Evolutionary conservation across 805 yeast genomes (phyloP).

Genomic region (Barnettozyma wickerhamii): DNA sequence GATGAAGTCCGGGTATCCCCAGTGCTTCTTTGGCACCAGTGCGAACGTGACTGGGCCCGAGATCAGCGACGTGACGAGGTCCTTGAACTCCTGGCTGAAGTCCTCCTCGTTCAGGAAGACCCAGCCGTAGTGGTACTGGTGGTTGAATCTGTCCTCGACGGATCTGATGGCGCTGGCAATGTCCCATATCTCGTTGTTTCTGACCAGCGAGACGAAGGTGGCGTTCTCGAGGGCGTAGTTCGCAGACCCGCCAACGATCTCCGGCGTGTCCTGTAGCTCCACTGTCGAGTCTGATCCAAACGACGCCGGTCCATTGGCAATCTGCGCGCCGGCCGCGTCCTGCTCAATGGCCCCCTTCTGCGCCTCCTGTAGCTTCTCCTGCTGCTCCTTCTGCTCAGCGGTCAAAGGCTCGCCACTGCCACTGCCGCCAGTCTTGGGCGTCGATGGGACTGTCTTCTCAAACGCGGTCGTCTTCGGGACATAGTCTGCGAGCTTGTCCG

Average conservation of each 20-base stretch:
- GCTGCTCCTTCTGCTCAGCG: background rate
- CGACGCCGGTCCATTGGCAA: background rate
- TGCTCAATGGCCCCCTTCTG: background rate
- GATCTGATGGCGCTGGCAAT: conserved; percentile 63
- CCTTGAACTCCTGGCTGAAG: conserved; percentile 77
- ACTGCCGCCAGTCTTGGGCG: too few relatives aligned
- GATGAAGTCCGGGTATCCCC: conserved; percentile 85
- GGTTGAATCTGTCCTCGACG: conserved; percentile 87
- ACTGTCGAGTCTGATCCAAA: background rate
- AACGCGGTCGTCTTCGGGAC: background rate
- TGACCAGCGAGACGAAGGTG: conserved; percentile 74
- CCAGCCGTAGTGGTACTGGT: conserved; percentile 85
- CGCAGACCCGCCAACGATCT: background rate
- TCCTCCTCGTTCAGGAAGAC: conserved; percentile 87
- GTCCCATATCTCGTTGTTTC: conserved; percentile 66
- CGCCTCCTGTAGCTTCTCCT: background rate
- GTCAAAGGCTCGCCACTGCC: background rate
- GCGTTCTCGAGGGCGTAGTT: conserved; percentile 52
- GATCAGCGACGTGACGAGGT: conserved; percentile 58
- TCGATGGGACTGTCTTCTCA: too few relatives aligned
- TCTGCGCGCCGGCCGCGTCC: background rate
- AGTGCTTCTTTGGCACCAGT: conserved; percentile 73
- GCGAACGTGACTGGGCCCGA: conserved; percentile 82
- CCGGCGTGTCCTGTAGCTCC: background rate
- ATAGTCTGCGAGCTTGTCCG: background rate